Evolutionary conservation across 1,139 yeast species (phyloP).

Genomic region (Debaryomycetaceae sp.): DNA sequence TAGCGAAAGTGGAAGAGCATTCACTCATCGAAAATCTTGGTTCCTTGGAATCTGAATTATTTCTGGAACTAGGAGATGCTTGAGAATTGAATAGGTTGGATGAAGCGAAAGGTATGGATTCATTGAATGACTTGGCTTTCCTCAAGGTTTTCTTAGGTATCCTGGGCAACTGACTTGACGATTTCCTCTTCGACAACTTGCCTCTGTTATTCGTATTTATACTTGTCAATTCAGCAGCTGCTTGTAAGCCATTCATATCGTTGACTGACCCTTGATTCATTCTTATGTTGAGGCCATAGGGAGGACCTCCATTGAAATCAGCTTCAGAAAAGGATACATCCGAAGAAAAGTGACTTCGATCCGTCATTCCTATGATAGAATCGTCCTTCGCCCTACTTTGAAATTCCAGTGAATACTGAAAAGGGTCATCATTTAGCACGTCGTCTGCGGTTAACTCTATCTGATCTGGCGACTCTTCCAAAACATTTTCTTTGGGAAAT

Average conservation of each 20-base stretch:
- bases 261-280: not conserved
- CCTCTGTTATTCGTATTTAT: not conserved
- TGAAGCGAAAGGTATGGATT: constrained; percentile 1
- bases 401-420: not conserved
- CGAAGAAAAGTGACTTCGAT: not conserved
- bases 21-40: constrained; percentile 23
- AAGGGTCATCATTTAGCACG: constrained; percentile 1
- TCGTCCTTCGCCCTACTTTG: not conserved
- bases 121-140: constrained; percentile 9
- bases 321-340: not conserved
- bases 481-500: not conserved
- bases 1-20: constrained; percentile 23
- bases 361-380: not conserved
- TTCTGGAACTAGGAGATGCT: constrained; percentile 4
- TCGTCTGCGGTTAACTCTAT: not conserved
- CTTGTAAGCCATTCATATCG: not conserved
- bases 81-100: constrained; percentile 1
- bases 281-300: not conserved
- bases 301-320: not conserved
- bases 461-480: not conserved
- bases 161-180: not conserved
- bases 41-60: constrained; percentile 1
- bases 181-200: not conserved
- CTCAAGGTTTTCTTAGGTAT: constrained; percentile 6
- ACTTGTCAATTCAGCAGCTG: not conserved